Evolutionary conservation across 257 asterid genomes (phyloP).

Genomic region (Solanum corneliomulleri): DNA sequence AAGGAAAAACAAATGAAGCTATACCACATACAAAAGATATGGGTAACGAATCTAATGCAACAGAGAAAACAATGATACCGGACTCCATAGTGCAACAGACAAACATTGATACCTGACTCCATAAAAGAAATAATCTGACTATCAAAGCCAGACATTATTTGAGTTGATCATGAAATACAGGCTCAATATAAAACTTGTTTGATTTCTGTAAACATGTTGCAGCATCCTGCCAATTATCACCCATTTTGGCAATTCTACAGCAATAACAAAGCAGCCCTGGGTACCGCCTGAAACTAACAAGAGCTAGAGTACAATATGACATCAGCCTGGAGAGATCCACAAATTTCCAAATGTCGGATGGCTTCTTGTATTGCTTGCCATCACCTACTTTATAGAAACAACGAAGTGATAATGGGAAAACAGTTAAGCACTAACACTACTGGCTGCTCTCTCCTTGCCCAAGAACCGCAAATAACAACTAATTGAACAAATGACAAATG

Average conservation of each 20-base stretch:
- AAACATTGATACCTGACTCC: neutral
- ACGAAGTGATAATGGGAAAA: neutral
- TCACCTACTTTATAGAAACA: neutral
- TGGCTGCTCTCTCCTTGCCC: slow-evolving; percentile 6
- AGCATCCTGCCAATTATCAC: neutral
- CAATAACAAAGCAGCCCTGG: neutral
- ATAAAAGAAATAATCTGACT: neutral
- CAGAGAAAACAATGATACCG: neutral
- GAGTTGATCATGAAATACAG: neutral
- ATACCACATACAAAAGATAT: neutral
- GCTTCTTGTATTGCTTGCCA: neutral
- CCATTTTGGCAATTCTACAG: neutral
- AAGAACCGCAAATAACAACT: slow-evolving; percentile 20
- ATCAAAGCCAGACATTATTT: neutral
- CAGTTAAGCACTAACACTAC: neutral
- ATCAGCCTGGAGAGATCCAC: neutral
- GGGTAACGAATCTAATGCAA: neutral
- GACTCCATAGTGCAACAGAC: neutral
- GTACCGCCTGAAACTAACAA: neutral
- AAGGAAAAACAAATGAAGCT: neutral
- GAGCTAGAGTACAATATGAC: neutral
- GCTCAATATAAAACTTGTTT: neutral
- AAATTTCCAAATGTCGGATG: neutral
- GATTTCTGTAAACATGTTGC: neutral
- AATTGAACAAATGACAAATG: slow-evolving; percentile 19